Conservation (phyloP, 495 filamentous ascomycete genomes). For the Pseudoneurospora amorphoporcata region DNA sequence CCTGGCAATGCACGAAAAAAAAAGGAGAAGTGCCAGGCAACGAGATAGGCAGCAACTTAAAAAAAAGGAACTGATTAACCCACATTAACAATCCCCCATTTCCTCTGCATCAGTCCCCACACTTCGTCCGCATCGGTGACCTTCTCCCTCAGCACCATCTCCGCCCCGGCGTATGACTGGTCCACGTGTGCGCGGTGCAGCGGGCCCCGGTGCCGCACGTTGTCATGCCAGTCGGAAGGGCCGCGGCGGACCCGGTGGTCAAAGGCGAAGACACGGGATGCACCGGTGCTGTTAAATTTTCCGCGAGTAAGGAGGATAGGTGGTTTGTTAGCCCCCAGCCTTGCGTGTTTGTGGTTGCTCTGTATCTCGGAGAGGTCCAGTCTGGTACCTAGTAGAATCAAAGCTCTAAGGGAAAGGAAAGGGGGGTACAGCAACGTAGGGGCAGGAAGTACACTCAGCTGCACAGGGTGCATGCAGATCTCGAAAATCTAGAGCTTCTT, state of each 20-base stretch:
- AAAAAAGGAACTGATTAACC: neutral
- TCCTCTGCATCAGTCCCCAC: slow-evolving; percentile 35
- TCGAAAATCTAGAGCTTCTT: neutral
- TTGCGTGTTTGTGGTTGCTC: too few relatives aligned
- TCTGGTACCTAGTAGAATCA: neutral
- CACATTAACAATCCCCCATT: slow-evolving; percentile 63
- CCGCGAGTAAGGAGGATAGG: neutral
- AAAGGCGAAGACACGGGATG: slow-evolving; percentile 52
- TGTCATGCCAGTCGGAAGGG: slow-evolving; percentile 27
- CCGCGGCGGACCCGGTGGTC: slow-evolving; percentile 62
- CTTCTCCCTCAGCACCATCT: slow-evolving; percentile 43
- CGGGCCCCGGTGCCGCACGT: slow-evolving; percentile 42
- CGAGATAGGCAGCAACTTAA: neutral
- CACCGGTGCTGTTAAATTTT: slow-evolving; percentile 44
- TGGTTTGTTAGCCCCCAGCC: neutral
- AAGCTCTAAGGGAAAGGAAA: neutral
- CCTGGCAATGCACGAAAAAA: too few relatives aligned
- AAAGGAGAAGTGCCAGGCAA: neutral
- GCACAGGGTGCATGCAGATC: neutral
- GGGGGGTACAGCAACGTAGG: neutral
- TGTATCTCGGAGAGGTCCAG: neutral
- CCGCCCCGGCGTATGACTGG: slow-evolving; percentile 53
- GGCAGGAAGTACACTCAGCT: neutral
- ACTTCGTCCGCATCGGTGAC: slow-evolving; percentile 38
- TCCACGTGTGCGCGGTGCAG: slow-evolving; percentile 61